Evolutionary conservation across 106 monocot species (phyloP), one percentile per base, ranked within the genome.

Genomic region (Narthecium ossifragum): DNA sequence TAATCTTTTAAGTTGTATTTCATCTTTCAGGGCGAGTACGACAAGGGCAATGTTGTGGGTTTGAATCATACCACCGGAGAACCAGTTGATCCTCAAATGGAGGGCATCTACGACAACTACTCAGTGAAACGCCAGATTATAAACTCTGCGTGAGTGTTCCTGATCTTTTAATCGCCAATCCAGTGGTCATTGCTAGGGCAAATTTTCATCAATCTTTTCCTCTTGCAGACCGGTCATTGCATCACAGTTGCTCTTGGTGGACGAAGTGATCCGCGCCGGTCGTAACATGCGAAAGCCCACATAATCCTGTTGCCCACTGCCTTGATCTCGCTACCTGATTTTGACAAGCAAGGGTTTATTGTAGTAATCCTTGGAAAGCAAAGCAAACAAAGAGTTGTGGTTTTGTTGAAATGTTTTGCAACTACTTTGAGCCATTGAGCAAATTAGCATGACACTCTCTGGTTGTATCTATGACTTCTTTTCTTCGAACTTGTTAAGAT

Each of bases 191-290:
- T 34, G 13, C 49, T 65, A n/a, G 22, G 14, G 10, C 30, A 32
- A 58, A 30, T 17, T 2, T 38, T 34, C 31, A 31, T 45, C 5
- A 8, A 21, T 53, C 28, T 34, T n/a, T 56, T 69, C 26, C 33
- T 59, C 31, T 60, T 75, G 72, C 74, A 93, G 93, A 39, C 94
- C 90, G 48, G 80, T 96, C 27, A 96, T 96, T 51, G 80, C 90
- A 1, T 90, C 94, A 29, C 94, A 96, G 56, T 64, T 96, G 64
- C 73, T 96, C 26, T 58, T 90, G 27, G 94, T 96, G 55, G 94
- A 96, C 81, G 90, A 96, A 65, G 94, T 96, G 25, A 96, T 96
- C 48, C 82, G 94, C 38, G 94, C 94, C 51, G 94, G 94, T n/a
- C 74, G 90, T 1, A 96, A 96, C 73, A 96, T 96, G 94, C 73